These are phyloP conservation scores for Mollisia scopiformis DNA, from an alignment of 2,329 filamentous ascomycete species.

Conservation along the genomic window DNA sequence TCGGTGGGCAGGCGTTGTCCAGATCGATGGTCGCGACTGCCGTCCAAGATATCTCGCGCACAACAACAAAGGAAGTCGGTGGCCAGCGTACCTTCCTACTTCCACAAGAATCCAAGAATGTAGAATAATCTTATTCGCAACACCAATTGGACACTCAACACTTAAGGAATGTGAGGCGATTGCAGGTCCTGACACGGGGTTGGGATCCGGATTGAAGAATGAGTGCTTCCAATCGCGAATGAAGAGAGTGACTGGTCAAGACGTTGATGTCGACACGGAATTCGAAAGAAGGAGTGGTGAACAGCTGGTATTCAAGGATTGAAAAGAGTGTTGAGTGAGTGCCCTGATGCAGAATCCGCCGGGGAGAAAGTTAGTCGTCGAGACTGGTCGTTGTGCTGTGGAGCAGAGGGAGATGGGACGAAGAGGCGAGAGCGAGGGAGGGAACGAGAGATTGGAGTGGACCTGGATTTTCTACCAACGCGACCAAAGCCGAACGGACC, in stretches of 20 bases:
- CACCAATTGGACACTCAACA: not conserved
- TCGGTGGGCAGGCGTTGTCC: not conserved
- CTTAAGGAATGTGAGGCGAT: slow-evolving; percentile 9
- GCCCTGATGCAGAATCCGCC: not conserved
- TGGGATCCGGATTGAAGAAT: slow-evolving; percentile 7
- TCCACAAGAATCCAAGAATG: slow-evolving; percentile 1
- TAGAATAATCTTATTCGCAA: not conserved
- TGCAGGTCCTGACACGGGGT: slow-evolving; percentile 7
- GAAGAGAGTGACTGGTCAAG: not conserved
- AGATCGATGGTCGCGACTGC: not conserved
- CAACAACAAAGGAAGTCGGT: not conserved
- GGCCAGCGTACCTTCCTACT: not conserved
- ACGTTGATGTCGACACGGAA: not conserved
- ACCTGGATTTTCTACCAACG: not conserved
- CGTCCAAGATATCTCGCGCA: not conserved
- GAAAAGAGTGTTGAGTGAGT: not conserved
- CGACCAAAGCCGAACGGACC: not conserved
- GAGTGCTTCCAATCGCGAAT: slow-evolving; percentile 6
- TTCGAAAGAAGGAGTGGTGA: slow-evolving; percentile 8
- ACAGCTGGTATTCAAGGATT: slow-evolving; percentile 6
- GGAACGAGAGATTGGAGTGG: not conserved
- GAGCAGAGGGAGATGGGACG: not conserved
- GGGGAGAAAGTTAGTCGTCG: slow-evolving; percentile 2
- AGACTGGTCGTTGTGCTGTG: not conserved
- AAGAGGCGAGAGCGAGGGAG: not conserved